Evolutionary conservation across 345 rosid genomes (phyloP), one percentile per base, ranked within the genome.

Genomic region (Eutrema japonicum): DNA sequence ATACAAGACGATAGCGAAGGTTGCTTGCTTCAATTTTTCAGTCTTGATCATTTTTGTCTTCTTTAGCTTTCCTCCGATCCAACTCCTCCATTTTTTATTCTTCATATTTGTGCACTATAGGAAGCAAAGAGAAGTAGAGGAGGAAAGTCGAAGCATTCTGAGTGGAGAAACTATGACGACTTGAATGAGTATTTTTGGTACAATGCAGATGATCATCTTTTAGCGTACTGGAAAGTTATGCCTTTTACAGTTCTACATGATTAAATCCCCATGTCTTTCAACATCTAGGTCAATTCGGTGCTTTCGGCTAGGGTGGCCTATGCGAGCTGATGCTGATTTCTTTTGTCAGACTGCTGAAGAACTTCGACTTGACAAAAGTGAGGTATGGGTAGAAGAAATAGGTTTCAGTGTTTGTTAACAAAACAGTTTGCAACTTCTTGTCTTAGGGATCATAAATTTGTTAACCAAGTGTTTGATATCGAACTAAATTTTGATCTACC

Each of bases 241-340:
- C 50, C 54, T 38, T 49, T 41, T 30, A 48, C 5, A 76, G 16
- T n/a, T 70, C 26, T 30, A 64, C 48, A 56, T 10, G 47, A 38
- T 64, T 11, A 43, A 22, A 27, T 22, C 74, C 5, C 35, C 49
- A 5, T 45, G 50, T 52, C 30, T 64, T 35, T 45, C 27, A 54
- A 64, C 51, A 53, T 79, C 50, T 59, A 86, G 93, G 93, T 88
- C 93, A 66, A 70, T 74, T 59, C 88, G 84, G 61, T 88, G 93
- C 77, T 86, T 88, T 80, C 85, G 93, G 29, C 51, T 88, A 77
- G 88, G 93, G 56, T 88, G 93, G 93, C 93, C 90, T 47, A 88
- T 85, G 93, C 85, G 88, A 41, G 87, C 85, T 54, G 88, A 85
- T 71, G 93, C 93, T 49, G 90, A 85, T 84, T 88, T 88, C 88